Evolutionary conservation across 2,329 filamentous ascomycete species (phyloP).

Genomic region (Epichloe aotearoae): DNA sequence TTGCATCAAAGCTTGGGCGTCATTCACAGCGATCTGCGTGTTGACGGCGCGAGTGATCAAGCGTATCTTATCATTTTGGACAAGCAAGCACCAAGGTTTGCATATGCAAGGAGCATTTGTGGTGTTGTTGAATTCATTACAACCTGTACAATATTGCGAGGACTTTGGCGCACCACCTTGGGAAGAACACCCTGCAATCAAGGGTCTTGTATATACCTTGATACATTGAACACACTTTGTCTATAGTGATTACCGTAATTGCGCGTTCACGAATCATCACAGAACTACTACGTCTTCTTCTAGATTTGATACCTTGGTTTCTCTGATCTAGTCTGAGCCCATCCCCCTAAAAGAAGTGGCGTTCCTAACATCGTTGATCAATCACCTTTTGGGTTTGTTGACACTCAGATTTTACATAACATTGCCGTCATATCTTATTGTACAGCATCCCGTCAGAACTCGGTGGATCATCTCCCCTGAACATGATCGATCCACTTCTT

Average conservation of each 20-base stretch:
- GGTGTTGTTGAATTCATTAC: neutral
- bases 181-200: neutral
- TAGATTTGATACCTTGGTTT: too few relatives aligned
- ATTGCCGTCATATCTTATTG: too few relatives aligned
- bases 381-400: too few relatives aligned
- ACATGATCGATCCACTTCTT: constrained; percentile 1
- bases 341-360: too few relatives aligned
- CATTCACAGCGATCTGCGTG: neutral
- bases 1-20: neutral
- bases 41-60: neutral
- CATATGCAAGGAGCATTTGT: neutral
- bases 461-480: neutral
- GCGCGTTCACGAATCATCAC: too few relatives aligned
- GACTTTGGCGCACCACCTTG: neutral
- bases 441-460: too few relatives aligned
- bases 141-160: neutral
- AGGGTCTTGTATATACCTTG: neutral
- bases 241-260: too few relatives aligned
- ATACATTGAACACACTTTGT: neutral
- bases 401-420: too few relatives aligned
- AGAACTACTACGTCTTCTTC: too few relatives aligned
- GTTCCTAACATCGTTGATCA: too few relatives aligned
- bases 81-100: neutral
- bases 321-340: too few relatives aligned
- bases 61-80: neutral